These are phyloP conservation scores for Hericium rajendrae DNA, from an alignment of 768 basidiomycete species.

Conservation along the genomic window DNA sequence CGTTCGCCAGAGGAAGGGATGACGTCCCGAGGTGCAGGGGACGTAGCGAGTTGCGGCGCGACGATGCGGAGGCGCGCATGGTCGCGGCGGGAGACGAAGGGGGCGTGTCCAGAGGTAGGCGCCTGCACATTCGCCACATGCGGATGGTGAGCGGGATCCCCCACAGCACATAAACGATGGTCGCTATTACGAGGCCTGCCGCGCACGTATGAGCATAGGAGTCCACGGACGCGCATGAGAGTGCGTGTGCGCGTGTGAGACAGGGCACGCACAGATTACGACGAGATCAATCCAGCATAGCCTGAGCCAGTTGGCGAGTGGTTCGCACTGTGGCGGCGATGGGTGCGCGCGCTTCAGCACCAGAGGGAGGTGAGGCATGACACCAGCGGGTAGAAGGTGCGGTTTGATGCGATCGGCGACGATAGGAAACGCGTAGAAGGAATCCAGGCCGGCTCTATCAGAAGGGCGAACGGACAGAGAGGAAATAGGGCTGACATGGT, in stretches of 20 bases:
- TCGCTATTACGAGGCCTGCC: constrained; percentile 13
- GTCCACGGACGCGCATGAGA: neutral
- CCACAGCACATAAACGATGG: constrained; percentile 15
- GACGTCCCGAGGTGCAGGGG: neutral
- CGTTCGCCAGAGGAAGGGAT: neutral
- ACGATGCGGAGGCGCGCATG: neutral
- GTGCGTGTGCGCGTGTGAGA: neutral
- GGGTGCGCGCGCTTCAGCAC: neutral
- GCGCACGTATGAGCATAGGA: neutral
- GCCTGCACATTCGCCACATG: constrained; percentile 6
- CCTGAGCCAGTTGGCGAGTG: constrained; percentile 3
- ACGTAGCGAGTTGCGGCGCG: neutral
- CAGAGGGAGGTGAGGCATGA: neutral
- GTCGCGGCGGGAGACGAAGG: neutral
- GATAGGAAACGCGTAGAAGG: neutral
- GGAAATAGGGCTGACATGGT: neutral
- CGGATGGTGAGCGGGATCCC: constrained; percentile 15
- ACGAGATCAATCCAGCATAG: constrained; percentile 13
- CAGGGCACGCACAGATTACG: constrained; percentile 12
- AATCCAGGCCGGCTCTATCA: neutral
- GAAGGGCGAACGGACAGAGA: neutral
- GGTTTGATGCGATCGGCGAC: neutral
- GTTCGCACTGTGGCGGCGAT: neutral
- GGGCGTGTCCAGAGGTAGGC: neutral
- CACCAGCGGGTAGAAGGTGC: neutral